Percentiles rank a stretch among this genome's conserved stretches.
These are phyloP conservation scores for Orychophragmus violaceus DNA, from an alignment of 345 rosid species.

Conservation along the genomic window DNA sequence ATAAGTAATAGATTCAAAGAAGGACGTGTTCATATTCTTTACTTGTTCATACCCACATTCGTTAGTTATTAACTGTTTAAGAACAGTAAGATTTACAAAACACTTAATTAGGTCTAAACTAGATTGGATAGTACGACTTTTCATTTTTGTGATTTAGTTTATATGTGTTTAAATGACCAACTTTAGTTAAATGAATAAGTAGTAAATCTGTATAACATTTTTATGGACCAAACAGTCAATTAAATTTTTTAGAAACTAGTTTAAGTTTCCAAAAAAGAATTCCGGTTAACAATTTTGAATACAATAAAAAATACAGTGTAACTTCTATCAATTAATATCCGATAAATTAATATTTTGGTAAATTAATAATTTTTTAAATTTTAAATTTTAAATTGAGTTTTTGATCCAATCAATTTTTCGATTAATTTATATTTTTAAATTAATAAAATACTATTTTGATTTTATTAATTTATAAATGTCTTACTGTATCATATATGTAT, in stretches of 20 bases:
- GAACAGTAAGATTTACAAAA: slow-evolving; percentile 7
- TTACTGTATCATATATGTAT: not conserved
- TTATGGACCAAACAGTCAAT: not conserved
- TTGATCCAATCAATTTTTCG: too few relatives aligned
- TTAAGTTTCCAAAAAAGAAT: not conserved
- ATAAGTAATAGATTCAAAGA: not conserved
- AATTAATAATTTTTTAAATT: too few relatives aligned
- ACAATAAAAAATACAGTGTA: not conserved
- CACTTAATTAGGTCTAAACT: not conserved
- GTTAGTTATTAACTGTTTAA: slow-evolving; percentile 25
- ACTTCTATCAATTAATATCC: too few relatives aligned
- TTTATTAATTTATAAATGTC: too few relatives aligned
- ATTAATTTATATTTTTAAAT: too few relatives aligned
- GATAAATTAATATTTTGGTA: too few relatives aligned
- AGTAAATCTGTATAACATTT: not conserved
- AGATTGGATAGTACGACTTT: not conserved
- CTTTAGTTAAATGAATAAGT: too few relatives aligned
- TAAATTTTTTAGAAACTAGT: not conserved
- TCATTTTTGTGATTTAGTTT: too few relatives aligned
- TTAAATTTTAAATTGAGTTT: too few relatives aligned
- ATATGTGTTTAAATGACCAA: not conserved
- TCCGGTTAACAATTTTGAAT: not conserved
- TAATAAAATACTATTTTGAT: too few relatives aligned
- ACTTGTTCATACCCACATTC: not conserved
- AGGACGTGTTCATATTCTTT: not conserved